Percentiles rank a stretch among this genome's conserved stretches.
These are phyloP conservation scores for Gracilariopsis chorda DNA, from an alignment of 23 red algal genomes.

Conservation along the genomic window DNA sequence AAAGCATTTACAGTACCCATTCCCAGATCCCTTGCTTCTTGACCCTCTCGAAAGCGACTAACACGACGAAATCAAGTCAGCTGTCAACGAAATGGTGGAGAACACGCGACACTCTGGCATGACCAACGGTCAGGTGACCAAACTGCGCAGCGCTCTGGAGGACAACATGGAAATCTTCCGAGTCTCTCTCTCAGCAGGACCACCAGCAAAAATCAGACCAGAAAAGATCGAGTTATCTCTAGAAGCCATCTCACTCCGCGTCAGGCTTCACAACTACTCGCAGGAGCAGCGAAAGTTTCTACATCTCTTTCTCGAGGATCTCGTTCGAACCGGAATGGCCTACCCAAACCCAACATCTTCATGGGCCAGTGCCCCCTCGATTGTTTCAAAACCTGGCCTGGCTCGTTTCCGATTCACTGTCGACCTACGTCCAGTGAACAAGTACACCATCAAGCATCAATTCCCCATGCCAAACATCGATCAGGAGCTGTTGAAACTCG, in stretches of 20 bases:
- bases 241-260: not conserved
- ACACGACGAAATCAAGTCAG: not conserved
- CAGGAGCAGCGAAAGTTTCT: not conserved
- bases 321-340: not conserved
- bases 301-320: not conserved
- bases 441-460: not conserved
- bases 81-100: not conserved
- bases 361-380: not conserved
- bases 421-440: not conserved
- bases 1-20: not conserved
- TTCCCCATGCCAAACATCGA: slow-evolving; percentile 12
- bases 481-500: not conserved
- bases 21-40: not conserved
- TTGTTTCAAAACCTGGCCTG: not conserved
- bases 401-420: not conserved
- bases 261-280: not conserved
- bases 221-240: not conserved
- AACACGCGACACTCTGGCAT: not conserved
- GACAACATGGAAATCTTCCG: not conserved
- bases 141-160: not conserved
- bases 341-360: not conserved
- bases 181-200: not conserved
- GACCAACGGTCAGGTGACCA: not conserved
- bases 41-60: not conserved
- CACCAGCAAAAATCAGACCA: not conserved